Base-by-base conservation (phyloP, 2,329 filamentous ascomycete species). In the Colletotrichum sp. region DNA sequence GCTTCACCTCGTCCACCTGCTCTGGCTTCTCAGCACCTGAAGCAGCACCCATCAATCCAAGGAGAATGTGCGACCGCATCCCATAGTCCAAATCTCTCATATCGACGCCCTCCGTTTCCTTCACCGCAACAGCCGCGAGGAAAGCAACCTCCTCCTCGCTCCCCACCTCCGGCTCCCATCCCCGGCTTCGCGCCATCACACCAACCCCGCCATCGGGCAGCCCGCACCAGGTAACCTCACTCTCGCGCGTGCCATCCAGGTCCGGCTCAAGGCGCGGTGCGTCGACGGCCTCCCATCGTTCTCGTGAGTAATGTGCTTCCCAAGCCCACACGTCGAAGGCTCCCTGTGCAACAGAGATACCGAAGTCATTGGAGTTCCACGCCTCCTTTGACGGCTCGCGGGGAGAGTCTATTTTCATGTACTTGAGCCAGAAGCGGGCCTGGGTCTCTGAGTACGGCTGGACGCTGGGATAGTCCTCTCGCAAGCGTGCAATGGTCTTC, bases 121-220 rank as follows among this genome's bases (percentile, higher is more conserved):
- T 72, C 55, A 52, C 71, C n/a, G 72, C 77, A 68, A 78, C 68
- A 28, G 75, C 76, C 16, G 77, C 72, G 28, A 79, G 36, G 59
- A 79, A 79, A n/a, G 68, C 67, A 32, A 78, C 30, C 68, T 78
- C 77, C 70, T 79, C 77, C 32, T 75, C 77, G 69, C 77, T 79
- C 21, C 76, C 77, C 5, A 79, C n/a, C 49, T 78, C 76, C 6
- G 67, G 71, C 55, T 75, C 71, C 76, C 76, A 79, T 15, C 78
- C 76, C 49, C 75, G 60, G 16, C 6, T 6, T 30, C 59, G 71
- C 57, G 68, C 55, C 57, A 36, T 12, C 16, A 5, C 21, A 16
- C 63, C 55, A 24, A 65, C 44, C 5, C 68, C 64, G 12, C 68
- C 75, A 63, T 75, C 77, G 6, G 75, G 75, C 75, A 64, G 66